Base-by-base conservation (phyloP, 345 rosid species). In the Ceriops decandra region DNA sequence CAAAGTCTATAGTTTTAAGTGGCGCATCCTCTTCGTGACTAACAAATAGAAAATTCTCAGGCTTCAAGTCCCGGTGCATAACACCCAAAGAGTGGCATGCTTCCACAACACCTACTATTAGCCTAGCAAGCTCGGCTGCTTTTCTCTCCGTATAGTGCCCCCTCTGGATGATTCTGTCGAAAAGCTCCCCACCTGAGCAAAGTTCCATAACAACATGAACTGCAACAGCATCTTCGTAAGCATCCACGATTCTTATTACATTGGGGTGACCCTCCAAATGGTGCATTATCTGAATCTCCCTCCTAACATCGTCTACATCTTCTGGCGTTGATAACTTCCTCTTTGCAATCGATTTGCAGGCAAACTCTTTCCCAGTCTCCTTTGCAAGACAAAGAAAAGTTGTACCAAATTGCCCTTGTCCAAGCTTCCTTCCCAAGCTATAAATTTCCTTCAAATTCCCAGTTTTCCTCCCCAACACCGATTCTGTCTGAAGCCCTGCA, bases 271-370 rank as follows among this genome's bases (percentile, higher is more conserved):
- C 98, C 0, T 88, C 89, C 69, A 93, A 73, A 73, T 93, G 98
- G 69, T 93, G 98, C 98, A 93, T 91, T 64, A 93, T 93, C 76
- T 84, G 96, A 79, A 93, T 86, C 86, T 93, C 98, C 78, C 98
- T 88, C 73, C 97, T 82, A 15, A 93, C 96, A 64, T 93, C 98
- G 70, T 93, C 96, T 32, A 93, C 84, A 62, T 93, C 98, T 69
- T 91, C 95, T 15, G 62, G 74, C 0, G 92, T 79, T 1, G 83
- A 80, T 68, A 93, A 16, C 75, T 91, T 93, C 80, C 97, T 78
- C 82, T 93, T 93, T 0, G 96, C 92, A 6, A 91, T 89, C 15
- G 97, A 81, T 78, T 93, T 93, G 67, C 97, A 91, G 1, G 98
- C 98, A 27, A 67, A 83, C 66, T 91, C 96, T 70, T 85, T 85